Percentiles rank a stretch among this genome's conserved stretches.
Evolutionary conservation across 441 rosid species (phyloP).

Genomic region (Populus hybrid): DNA sequence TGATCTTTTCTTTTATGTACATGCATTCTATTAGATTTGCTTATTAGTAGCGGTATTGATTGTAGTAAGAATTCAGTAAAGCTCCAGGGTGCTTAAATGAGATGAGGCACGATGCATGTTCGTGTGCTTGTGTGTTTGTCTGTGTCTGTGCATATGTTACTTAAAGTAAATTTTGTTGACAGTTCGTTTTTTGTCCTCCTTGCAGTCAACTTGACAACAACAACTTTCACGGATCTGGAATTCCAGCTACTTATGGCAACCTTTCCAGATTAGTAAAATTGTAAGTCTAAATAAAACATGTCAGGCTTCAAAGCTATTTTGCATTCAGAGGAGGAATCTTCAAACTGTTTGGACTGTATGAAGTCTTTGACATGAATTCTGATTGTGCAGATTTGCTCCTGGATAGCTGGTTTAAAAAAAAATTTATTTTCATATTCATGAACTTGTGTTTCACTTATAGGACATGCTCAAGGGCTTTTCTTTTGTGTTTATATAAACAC

Average conservation of each 20-base stretch:
- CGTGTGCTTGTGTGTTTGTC: not conserved
- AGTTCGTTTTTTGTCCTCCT: slow-evolving; percentile 12
- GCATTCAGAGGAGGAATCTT: not conserved
- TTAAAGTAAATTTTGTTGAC: slow-evolving; percentile 8
- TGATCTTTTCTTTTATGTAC: not conserved
- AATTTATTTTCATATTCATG: not conserved
- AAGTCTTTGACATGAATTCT: not conserved
- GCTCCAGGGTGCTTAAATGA: no score
- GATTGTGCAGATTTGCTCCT: not conserved
- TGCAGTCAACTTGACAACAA: slow-evolving; percentile 96
- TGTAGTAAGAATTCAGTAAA: no score
- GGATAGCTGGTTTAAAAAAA: not conserved
- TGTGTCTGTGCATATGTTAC: not conserved
- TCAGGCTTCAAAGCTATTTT: not conserved
- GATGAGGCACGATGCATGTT: not conserved
- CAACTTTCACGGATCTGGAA: slow-evolving; percentile 59
- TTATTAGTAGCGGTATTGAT: no score
- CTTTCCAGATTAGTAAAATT: slow-evolving; percentile 57
- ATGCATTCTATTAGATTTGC: not conserved
- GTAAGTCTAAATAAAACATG: slow-evolving; percentile 38
- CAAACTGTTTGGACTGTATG: not conserved
- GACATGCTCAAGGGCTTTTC: not conserved
- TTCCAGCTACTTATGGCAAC: slow-evolving; percentile 71
- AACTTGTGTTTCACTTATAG: not conserved
- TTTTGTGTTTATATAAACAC: not conserved